These are phyloP conservation scores for Boletus sensibilis DNA, from an alignment of 768 basidiomycete genomes.

Conservation along the genomic window DNA sequence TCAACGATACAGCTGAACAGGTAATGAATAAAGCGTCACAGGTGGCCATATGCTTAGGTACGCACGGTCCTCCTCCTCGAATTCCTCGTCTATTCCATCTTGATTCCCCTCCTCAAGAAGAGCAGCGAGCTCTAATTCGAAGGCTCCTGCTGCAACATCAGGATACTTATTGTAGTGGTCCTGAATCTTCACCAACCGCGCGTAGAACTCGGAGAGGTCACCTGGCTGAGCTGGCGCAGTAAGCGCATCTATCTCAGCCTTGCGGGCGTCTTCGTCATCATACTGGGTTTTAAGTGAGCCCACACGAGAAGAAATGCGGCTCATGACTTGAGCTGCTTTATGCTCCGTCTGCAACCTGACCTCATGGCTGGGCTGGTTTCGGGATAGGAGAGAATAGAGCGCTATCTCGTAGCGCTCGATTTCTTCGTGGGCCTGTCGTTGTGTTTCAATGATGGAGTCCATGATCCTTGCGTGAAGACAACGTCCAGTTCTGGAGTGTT, in stretches of 20 bases:
- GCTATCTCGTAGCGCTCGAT: slow-evolving; percentile 89
- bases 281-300: slow-evolving; percentile 69
- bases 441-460: slow-evolving; percentile 94
- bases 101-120: slow-evolving; percentile 77
- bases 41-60: slow-evolving; percentile 21
- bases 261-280: slow-evolving; percentile 70
- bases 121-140: slow-evolving; percentile 80
- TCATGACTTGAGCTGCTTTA: slow-evolving; percentile 85
- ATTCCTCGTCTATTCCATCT: slow-evolving; percentile 64
- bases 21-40: slow-evolving; percentile 8
- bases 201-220: slow-evolving; percentile 92
- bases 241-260: slow-evolving; percentile 62
- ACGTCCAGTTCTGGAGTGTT: neutral
- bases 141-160: slow-evolving; percentile 76
- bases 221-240: slow-evolving; percentile 58
- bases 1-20: slow-evolving; percentile 63
- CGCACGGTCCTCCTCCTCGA: slow-evolving; percentile 85
- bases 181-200: slow-evolving; percentile 92
- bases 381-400: slow-evolving; percentile 78
- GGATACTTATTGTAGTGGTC: slow-evolving; percentile 97
- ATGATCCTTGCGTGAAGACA: slow-evolving; percentile 39
- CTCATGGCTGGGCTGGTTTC: slow-evolving; percentile 62
- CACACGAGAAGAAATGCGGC: slow-evolving; percentile 73
- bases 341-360: slow-evolving; percentile 74
- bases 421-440: slow-evolving; percentile 94